phyloP scores from a whole-genome alignment of 2,329 filamentous ascomycete species.

The Epicoccum nigrum region DNA sequence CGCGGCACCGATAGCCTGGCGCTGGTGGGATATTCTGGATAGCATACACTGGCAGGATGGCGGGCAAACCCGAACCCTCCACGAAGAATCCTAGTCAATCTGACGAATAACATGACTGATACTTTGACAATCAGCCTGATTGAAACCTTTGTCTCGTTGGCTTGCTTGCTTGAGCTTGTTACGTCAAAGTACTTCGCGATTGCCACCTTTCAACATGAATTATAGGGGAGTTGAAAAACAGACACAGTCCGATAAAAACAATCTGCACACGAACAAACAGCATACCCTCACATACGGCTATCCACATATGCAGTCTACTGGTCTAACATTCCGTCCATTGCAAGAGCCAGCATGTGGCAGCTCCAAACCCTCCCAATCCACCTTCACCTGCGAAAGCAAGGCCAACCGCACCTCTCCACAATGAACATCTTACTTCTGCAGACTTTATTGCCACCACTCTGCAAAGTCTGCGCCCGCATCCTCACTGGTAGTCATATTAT shows the following conservation, averaged over 20 bases:
- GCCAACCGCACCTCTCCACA: too few relatives aligned
- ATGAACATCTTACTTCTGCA: neutral
- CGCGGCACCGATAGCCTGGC: constrained; percentile 24
- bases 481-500: neutral
- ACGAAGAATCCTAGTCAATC: constrained; percentile 12
- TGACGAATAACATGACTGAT: constrained; percentile 30
- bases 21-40: constrained; percentile 27
- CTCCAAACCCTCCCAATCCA: too few relatives aligned
- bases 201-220: too few relatives aligned
- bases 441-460: too few relatives aligned
- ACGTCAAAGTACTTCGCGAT: too few relatives aligned
- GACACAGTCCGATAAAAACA: neutral
- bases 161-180: too few relatives aligned
- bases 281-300: too few relatives aligned
- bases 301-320: too few relatives aligned
- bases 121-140: neutral
- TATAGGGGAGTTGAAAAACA: neutral
- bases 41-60: constrained; percentile 24
- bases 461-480: neutral
- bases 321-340: too few relatives aligned
- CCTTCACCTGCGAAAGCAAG: too few relatives aligned
- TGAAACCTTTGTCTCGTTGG: too few relatives aligned
- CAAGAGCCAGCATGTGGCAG: too few relatives aligned
- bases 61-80: constrained; percentile 8
- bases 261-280: neutral